phyloP scores from a whole-genome alignment of 2,329 filamentous ascomycete species.

The Pseudogymnoascus sp. region DNA sequence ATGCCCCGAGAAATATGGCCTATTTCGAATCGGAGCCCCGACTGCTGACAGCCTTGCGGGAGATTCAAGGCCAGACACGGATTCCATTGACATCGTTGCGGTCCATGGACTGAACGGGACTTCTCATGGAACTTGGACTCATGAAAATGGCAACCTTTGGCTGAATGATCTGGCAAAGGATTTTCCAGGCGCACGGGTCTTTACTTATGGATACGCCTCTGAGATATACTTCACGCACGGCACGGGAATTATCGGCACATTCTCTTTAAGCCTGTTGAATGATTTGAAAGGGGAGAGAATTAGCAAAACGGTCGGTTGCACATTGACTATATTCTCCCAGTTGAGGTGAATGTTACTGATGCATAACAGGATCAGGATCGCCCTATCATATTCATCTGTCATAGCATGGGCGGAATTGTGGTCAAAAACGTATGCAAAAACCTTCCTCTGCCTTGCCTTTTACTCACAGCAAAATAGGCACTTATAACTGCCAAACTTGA shows the following conservation, averaged over 20 bases:
- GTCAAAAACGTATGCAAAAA: constrained; percentile 13
- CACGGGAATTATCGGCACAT: constrained; percentile 14
- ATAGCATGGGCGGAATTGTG: constrained; percentile 18
- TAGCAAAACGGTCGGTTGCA: background rate
- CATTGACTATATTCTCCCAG: background rate
- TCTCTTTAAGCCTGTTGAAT: constrained; percentile 14
- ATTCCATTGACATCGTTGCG: constrained; percentile 15
- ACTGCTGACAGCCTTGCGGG: background rate
- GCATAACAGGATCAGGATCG: constrained; percentile 4
- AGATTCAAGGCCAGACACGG: background rate
- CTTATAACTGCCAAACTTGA: constrained; percentile 10
- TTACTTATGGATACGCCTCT: constrained; percentile 20
- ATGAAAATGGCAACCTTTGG: constrained; percentile 17
- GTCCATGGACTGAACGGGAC: constrained; percentile 16
- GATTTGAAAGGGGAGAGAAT: constrained; percentile 9
- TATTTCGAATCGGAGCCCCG: background rate
- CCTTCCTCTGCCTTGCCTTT: too few species aligned
- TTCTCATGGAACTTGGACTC: constrained; percentile 21
- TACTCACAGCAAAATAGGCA: constrained; percentile 10
- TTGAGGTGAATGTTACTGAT: background rate
- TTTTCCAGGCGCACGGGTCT: constrained; percentile 19
- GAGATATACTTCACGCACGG: constrained; percentile 13
- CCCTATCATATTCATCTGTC: constrained; percentile 15
- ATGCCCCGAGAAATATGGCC: background rate
- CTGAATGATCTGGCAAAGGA: constrained; percentile 17